Evolutionary conservation across 805 yeast species (phyloP).

Genomic region (Metschnikowia vanudenii): DNA sequence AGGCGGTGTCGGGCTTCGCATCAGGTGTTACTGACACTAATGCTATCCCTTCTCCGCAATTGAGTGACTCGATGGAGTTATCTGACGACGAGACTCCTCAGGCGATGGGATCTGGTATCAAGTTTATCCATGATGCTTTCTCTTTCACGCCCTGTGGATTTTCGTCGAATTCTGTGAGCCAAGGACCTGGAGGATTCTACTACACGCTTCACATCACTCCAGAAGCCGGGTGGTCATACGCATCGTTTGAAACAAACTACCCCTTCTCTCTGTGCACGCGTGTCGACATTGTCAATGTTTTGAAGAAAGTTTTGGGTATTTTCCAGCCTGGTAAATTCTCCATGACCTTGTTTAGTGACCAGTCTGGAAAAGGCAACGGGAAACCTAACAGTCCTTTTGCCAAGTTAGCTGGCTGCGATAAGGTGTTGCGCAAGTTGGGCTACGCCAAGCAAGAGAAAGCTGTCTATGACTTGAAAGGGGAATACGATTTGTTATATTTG

Average conservation of each 20-base stretch:
- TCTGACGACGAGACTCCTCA: slow-evolving; percentile 18
- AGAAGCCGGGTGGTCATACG: slow-evolving; percentile 91
- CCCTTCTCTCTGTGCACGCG: slow-evolving; percentile 41
- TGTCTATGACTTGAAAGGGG: slow-evolving; percentile 66
- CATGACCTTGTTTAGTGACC: slow-evolving; percentile 36
- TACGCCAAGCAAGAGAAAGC: slow-evolving; percentile 67
- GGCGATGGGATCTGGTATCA: slow-evolving; percentile 8
- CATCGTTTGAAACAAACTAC: slow-evolving; percentile 90
- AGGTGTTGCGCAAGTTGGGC: slow-evolving; percentile 31
- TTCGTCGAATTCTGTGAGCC: slow-evolving; percentile 78
- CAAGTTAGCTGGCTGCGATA: slow-evolving; percentile 14
- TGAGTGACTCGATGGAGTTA: slow-evolving; percentile 27
- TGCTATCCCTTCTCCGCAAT: slow-evolving; percentile 36
- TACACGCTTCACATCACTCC: slow-evolving; percentile 94
- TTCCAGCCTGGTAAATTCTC: slow-evolving; percentile 79
- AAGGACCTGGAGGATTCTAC: slow-evolving; percentile 47
- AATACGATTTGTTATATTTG: slow-evolving; percentile 69
- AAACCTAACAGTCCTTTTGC: slow-evolving; percentile 5
- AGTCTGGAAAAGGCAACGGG: slow-evolving; percentile 5
- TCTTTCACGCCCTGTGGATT: slow-evolving; percentile 94
- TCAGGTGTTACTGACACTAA: not conserved
- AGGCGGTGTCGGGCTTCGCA: not conserved
- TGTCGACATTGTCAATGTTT: slow-evolving; percentile 52
- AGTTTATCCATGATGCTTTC: slow-evolving; percentile 76
- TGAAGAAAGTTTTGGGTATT: slow-evolving; percentile 56